Conservation (phyloP, 2,329 filamentous ascomycete species). For the Fusarium sp. region DNA sequence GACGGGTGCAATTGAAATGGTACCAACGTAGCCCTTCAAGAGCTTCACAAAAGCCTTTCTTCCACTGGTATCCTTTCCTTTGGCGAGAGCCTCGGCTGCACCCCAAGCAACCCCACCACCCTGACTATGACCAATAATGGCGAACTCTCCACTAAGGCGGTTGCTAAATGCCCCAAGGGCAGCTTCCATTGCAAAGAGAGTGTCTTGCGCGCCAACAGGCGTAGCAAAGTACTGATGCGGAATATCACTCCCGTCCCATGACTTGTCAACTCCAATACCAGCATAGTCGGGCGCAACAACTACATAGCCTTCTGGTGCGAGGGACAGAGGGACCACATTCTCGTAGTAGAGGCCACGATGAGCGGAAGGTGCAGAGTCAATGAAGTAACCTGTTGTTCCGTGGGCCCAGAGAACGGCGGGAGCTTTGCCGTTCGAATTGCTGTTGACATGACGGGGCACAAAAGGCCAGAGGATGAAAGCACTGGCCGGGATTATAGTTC, state of each 20-base stretch:
- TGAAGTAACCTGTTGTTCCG: constrained; percentile 54
- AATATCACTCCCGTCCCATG: constrained; percentile 48
- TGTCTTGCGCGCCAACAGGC: constrained; percentile 53
- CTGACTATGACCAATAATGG: constrained; percentile 58
- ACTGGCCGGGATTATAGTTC: constrained; percentile 14
- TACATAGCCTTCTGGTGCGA: constrained; percentile 53
- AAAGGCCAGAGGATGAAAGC: constrained; percentile 25
- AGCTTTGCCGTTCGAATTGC: background rate
- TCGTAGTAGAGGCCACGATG: constrained; percentile 53
- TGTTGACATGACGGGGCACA: background rate
- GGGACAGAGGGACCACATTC: constrained; percentile 47
- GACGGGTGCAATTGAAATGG: constrained; percentile 17
- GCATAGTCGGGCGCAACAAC: constrained; percentile 58
- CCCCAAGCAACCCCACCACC: constrained; percentile 56
- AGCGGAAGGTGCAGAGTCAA: constrained; percentile 50
- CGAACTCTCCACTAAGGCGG: constrained; percentile 49
- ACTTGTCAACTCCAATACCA: constrained; percentile 52
- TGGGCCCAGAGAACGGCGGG: constrained; percentile 54
- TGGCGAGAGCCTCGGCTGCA: constrained; percentile 36
- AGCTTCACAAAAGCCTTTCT: background rate
- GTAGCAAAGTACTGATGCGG: constrained; percentile 52
- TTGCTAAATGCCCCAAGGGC: constrained; percentile 51
- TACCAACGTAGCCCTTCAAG: constrained; percentile 10
- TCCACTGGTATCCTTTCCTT: constrained; percentile 9
- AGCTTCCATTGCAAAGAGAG: constrained; percentile 54